Base-by-base conservation (phyloP, 2,329 filamentous ascomycete species). In the Ceratocystis diversiconidia region DNA sequence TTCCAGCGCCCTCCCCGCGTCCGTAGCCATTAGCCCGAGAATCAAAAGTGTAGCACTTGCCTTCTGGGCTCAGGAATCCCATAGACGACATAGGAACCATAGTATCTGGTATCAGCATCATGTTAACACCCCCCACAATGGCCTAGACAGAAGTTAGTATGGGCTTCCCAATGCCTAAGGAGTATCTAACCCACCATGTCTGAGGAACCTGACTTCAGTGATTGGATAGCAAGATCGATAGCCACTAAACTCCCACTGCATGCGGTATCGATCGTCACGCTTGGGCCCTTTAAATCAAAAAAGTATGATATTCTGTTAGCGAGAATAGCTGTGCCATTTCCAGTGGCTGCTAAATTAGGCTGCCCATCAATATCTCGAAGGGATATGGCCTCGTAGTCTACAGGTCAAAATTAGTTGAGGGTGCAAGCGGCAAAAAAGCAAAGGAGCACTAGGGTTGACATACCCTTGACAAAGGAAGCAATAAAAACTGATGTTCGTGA, bases 21-120 rank as follows among this genome's bases (percentile, higher is more conserved):
- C 80, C 84, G 70, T 87, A 88, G 0, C 85, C 86, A 66, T 82
- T 81, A 19, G 82, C 85, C 2, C 77, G 76, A n/a, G 75, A 71
- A 69, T 85, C 84, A 70, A 82, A 85, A 4, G 80, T 80, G 67
- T 79, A 79, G 44, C 75, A 79, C 66, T 76, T 80, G 1, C 80
- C 80, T 65, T 79, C 76, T 1, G 79, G 76, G 55, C 79, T 80
- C 0, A 83, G 73, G 63, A 83, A 81, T 68, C 80, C 80, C 19
- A 82, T 3, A 77, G 79, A 67, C 1, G 79, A 80, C 80, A 82
- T 82, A 1, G 79, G 79, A 74, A 82, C 79, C 70, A 82, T 81
- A 3, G 79, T 82, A 63, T 79, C 79, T 0, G 80, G 80, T 0
- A 78, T 79, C 15, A 82, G 72, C n/a, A 82, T 82, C 71, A 82